Conservation (phyloP, 345 rosid species). For the Sonneratia alba region DNA sequence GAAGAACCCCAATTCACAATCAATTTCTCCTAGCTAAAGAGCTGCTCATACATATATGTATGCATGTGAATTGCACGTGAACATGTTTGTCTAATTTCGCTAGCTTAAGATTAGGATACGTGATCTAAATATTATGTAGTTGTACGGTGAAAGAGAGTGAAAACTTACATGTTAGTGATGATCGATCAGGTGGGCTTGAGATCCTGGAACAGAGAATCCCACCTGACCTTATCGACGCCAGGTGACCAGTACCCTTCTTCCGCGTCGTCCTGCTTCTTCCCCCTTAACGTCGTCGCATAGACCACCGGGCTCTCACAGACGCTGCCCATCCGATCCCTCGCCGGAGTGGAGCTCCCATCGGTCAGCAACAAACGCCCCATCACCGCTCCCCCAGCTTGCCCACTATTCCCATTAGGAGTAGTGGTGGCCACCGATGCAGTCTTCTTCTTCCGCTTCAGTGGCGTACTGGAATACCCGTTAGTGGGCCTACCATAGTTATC, state of each 20-base stretch:
- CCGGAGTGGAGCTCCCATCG: constrained; percentile 32
- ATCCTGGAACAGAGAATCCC: constrained; percentile 92
- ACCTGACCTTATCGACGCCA: constrained; percentile 54
- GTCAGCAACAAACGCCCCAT: constrained; percentile 44
- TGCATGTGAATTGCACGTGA: too few relatives aligned
- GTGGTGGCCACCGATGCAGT: constrained; percentile 16
- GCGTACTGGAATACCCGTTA: constrained; percentile 15
- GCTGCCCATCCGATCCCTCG: constrained; percentile 20
- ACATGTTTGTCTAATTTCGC: too few relatives aligned
- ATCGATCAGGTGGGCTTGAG: constrained; percentile 60
- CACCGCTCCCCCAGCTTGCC: constrained; percentile 16
- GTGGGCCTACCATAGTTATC: constrained; percentile 32
- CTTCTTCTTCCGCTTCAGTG: constrained; percentile 71
- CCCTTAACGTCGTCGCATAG: constrained; percentile 15
- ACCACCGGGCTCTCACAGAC: constrained; percentile 29
- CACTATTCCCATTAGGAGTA: neutral
- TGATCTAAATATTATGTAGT: too few relatives aligned
- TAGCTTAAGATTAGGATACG: too few relatives aligned
- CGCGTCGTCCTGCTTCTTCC: constrained; percentile 21
- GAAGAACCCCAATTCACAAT: too few relatives aligned
- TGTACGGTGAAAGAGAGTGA: too few relatives aligned
- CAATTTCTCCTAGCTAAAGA: too few relatives aligned
- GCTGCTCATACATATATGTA: too few relatives aligned
- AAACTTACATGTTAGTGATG: neutral
- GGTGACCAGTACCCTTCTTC: constrained; percentile 33